Conservation (phyloP, 2,329 filamentous ascomycete genomes). For the Mycocentrospora acerina region DNA sequence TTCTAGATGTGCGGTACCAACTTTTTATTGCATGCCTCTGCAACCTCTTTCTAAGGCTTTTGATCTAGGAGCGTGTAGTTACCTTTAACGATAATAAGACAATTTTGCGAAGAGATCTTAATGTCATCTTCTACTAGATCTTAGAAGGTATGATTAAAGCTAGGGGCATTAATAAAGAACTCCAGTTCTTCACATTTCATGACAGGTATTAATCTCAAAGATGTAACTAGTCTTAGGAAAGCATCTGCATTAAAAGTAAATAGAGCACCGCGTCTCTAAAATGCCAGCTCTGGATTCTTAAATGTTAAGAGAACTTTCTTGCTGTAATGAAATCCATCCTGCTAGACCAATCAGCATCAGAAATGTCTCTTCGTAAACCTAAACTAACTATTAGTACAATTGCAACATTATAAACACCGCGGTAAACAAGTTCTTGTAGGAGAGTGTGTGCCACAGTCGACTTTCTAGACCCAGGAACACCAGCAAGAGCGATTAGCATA, state of each 20-base stretch:
- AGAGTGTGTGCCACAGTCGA: slow-evolving; percentile 27
- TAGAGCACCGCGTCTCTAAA: slow-evolving; percentile 26
- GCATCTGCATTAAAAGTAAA: slow-evolving; percentile 29
- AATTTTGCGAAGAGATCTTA: slow-evolving; percentile 20
- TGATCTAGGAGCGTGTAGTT: slow-evolving; percentile 29
- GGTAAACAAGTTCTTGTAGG: slow-evolving; percentile 19
- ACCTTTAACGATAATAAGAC: slow-evolving; percentile 26
- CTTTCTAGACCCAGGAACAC: slow-evolving; percentile 32
- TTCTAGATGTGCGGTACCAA: slow-evolving; percentile 2
- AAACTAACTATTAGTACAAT: slow-evolving; percentile 28
- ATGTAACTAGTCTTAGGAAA: slow-evolving; percentile 19
- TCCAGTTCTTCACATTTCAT: slow-evolving; percentile 17
- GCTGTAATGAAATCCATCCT: slow-evolving; percentile 32
- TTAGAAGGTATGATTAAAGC: slow-evolving; percentile 28
- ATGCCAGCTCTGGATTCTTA: slow-evolving; percentile 18
- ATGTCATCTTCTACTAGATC: slow-evolving; percentile 22
- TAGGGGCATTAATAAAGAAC: slow-evolving; percentile 18
- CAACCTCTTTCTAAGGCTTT: slow-evolving; percentile 20
- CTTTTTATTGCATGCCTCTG: slow-evolving; percentile 19
- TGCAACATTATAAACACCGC: slow-evolving; percentile 18
- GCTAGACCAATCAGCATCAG: not conserved
- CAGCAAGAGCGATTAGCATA: slow-evolving; percentile 27
- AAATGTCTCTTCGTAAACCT: no score
- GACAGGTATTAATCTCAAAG: slow-evolving; percentile 16
- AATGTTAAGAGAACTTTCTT: slow-evolving; percentile 20